phyloP scores from a whole-genome alignment of 371 early-diverging fungal genomes.

The Blyttiomyces sp. region DNA sequence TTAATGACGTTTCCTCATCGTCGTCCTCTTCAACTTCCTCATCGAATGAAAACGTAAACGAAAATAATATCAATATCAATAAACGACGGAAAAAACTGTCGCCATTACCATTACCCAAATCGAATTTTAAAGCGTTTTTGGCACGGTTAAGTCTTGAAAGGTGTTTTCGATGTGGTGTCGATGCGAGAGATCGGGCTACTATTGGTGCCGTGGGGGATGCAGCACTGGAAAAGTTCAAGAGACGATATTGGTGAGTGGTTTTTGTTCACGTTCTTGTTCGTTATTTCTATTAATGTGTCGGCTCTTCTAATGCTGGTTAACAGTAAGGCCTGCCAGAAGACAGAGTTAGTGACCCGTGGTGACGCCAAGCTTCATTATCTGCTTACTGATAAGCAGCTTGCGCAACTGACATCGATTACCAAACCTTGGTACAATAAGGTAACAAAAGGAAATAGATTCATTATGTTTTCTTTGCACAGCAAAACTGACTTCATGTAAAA shows the following conservation, averaged over 20 bases:
- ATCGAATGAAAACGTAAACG: too few species aligned
- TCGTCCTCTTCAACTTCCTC: too few species aligned
- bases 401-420: slow-evolving; percentile 2
- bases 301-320: background rate
- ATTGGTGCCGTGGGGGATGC: background rate
- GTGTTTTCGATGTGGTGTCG: slow-evolving; percentile 8
- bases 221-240: background rate
- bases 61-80: too few species aligned
- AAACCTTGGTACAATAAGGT: slow-evolving; percentile 16
- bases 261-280: background rate
- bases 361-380: slow-evolving; percentile 1
- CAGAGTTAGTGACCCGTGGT: slow-evolving; percentile 1
- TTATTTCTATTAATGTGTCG: too few species aligned
- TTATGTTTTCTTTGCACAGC: background rate
- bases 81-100: too few species aligned
- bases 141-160: background rate
- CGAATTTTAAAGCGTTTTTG: slow-evolving; percentile 3
- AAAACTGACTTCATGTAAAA: background rate
- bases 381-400: slow-evolving; percentile 9
- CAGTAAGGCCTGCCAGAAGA: slow-evolving; percentile 5
- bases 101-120: background rate
- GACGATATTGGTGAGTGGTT: slow-evolving; percentile 1
- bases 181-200: background rate
- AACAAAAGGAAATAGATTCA: too few species aligned
- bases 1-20: too few species aligned